Evolutionary conservation across 2,329 filamentous ascomycete species (phyloP).

Genomic region (Nigrospora sphaerica): DNA sequence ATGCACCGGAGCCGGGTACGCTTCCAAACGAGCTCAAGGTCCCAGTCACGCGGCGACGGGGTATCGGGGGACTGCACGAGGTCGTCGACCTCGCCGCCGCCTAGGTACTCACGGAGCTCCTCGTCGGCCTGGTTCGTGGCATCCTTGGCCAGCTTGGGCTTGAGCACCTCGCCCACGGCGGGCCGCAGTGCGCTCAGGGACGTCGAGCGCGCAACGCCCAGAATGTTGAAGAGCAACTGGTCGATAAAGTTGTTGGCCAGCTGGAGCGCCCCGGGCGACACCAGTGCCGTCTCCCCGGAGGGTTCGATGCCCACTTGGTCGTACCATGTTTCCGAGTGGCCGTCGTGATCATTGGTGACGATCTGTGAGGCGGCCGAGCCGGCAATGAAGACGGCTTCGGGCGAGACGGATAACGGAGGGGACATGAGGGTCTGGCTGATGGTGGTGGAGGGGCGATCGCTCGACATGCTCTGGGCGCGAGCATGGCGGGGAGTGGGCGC

Average conservation of each 20-base stretch:
- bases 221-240: slow-evolving; percentile 83
- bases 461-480: slow-evolving; percentile 57
- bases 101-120: slow-evolving; percentile 81
- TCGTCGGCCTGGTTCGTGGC: slow-evolving; percentile 78
- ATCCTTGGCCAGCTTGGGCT: slow-evolving; percentile 79
- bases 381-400: slow-evolving; percentile 81
- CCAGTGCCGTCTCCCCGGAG: slow-evolving; percentile 60
- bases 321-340: slow-evolving; percentile 61
- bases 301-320: slow-evolving; percentile 61
- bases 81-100: slow-evolving; percentile 70
- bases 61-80: slow-evolving; percentile 46
- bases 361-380: slow-evolving; percentile 83
- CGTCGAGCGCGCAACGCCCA: slow-evolving; percentile 74
- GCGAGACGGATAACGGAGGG: slow-evolving; percentile 63
- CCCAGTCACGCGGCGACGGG: slow-evolving; percentile 59
- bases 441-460: slow-evolving; percentile 59
- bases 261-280: slow-evolving; percentile 65
- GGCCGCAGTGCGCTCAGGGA: slow-evolving; percentile 68
- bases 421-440: slow-evolving; percentile 52
- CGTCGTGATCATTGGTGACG: slow-evolving; percentile 80
- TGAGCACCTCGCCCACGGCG: slow-evolving; percentile 80
- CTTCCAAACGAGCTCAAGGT: slow-evolving; percentile 92
- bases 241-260: slow-evolving; percentile 91
- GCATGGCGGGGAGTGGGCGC: slow-evolving; percentile 7
- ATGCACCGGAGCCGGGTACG: slow-evolving; percentile 88